Evolutionary conservation across 345 rosid species (phyloP).

Genomic region (rapeseed (Brassica napus)): DNA sequence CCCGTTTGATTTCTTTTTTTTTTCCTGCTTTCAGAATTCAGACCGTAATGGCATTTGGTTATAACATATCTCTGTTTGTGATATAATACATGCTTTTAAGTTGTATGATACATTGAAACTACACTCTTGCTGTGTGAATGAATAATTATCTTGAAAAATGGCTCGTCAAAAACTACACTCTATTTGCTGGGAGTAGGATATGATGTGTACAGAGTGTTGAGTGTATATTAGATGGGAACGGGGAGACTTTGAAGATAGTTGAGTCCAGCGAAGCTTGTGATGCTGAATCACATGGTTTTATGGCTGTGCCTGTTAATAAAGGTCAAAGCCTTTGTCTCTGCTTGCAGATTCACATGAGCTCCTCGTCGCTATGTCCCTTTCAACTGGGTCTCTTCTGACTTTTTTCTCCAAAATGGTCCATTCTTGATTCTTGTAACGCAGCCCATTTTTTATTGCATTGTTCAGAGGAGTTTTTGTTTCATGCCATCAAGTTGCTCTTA

Average conservation of each 20-base stretch:
- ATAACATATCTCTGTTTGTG: constrained; percentile 3
- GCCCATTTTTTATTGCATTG: background rate
- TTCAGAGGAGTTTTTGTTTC: constrained; percentile 16
- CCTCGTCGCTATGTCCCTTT: constrained; percentile 33
- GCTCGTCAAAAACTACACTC: background rate
- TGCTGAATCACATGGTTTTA: constrained; percentile 34
- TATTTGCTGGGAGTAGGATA: constrained; percentile 3
- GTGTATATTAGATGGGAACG: background rate
- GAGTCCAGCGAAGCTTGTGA: constrained; percentile 30
- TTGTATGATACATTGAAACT: constrained; percentile 12
- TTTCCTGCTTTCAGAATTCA: constrained; percentile 16
- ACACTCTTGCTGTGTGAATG: constrained; percentile 16
- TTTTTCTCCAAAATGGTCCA: constrained; percentile 24
- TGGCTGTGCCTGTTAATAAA: constrained; percentile 28
- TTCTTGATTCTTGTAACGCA: constrained; percentile 4
- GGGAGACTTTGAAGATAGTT: constrained; percentile 18
- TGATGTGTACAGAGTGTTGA: background rate
- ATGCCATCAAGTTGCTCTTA: constrained; percentile 10
- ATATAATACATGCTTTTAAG: constrained; percentile 21
- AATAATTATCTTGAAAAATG: background rate
- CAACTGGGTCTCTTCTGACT: constrained; percentile 33
- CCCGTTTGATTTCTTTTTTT: background rate
- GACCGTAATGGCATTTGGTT: constrained; percentile 5
- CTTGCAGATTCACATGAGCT: constrained; percentile 40
- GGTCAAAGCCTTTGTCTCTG: constrained; percentile 36